Percentiles rank a stretch among this genome's conserved stretches.
phyloP scores from a whole-genome alignment of 106 monocot species.

The Dendrobium chrysotoxum region DNA sequence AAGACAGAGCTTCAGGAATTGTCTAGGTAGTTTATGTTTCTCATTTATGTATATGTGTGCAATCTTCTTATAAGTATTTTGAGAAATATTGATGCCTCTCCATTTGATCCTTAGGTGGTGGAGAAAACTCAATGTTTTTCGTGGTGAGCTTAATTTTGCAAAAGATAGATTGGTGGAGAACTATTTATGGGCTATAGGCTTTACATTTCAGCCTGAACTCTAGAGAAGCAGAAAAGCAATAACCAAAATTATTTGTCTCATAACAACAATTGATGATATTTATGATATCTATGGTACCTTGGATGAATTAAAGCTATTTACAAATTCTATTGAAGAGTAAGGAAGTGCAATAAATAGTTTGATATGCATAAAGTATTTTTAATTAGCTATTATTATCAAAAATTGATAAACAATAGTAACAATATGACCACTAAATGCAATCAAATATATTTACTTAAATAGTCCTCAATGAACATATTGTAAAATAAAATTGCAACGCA shows the following conservation, averaged over 20 bases:
- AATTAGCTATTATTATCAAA: no score
- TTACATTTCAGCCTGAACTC: conserved; percentile 9
- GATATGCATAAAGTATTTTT: no score
- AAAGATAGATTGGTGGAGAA: conserved; percentile 47
- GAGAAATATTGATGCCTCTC: neutral
- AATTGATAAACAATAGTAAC: no score
- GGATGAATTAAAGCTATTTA: conserved; percentile 52
- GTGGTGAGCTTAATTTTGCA: conserved; percentile 20
- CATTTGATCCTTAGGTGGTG: conserved; percentile 42
- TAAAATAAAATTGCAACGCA: neutral
- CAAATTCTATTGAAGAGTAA: conserved; percentile 39
- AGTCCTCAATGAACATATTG: neutral
- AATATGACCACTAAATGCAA: no score
- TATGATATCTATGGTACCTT: conserved; percentile 58
- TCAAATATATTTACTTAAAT: no score
- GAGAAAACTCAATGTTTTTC: conserved; percentile 16
- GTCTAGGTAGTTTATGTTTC: conserved; percentile 21
- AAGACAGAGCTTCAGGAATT: conserved; percentile 21
- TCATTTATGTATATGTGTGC: neutral
- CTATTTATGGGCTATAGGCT: conserved; percentile 23
- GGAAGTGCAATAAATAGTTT: neutral
- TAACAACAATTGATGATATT: conserved; percentile 45
- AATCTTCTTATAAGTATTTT: neutral
- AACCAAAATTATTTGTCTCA: conserved; percentile 10
- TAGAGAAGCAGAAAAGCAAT: conserved; percentile 6